Evolutionary conservation across 2,329 filamentous ascomycete species (phyloP), one percentile per base, ranked within the genome.

Genomic region (Sporothrix brunneoviolacea): DNA sequence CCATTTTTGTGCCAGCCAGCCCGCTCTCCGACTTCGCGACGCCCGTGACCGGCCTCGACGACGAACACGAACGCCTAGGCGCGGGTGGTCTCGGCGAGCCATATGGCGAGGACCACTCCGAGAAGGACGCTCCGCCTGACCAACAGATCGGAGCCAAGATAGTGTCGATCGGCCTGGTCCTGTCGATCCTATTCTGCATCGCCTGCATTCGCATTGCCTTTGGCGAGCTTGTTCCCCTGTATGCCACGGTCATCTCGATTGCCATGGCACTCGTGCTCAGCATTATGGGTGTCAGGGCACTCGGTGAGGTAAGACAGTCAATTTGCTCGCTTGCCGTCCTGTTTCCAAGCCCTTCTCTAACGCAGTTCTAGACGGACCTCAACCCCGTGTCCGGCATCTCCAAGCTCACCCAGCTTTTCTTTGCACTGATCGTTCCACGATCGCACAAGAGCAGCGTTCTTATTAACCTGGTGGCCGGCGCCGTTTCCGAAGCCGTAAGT

Each of bases 311-410:
- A 37, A 36, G 52, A n/a, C 38, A 5, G n/a, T 16, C 8, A 10
- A 18, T 30, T 4, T 30, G 12, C 6, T 24, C 9, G n/a, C 13
- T 16, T 19, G 4, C 21, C n/a, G 7, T 32, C 12, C 12, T 27
- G 15, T 24, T 45, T 8, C 18, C 40, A 40, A 16, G 37, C 22
- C 28, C 6, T 10, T 22, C 10, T 7, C 18, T 37, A 21, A 30
- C 39, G 13, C 16, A 18, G 19, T 33, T n/a, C 2, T 24, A 55
- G 71, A 97, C 93, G 5, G 93, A 98, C 61, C 75, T 98, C 9
- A 97, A 97, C 63, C 93, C 93, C 0, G 93, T 97, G 3, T 95
- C 88, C 1, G 93, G 93, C 30, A 98, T 97, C 66, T 91, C 86
- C 64, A 98, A 98, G 70, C 77, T 98, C 3, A 95, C 93, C 0